Percentiles rank a stretch among this genome's conserved stretches.
These are phyloP conservation scores for Hordeum pubiflorum DNA, from an alignment of 202 grass and related monocot species.

Conservation along the genomic window DNA sequence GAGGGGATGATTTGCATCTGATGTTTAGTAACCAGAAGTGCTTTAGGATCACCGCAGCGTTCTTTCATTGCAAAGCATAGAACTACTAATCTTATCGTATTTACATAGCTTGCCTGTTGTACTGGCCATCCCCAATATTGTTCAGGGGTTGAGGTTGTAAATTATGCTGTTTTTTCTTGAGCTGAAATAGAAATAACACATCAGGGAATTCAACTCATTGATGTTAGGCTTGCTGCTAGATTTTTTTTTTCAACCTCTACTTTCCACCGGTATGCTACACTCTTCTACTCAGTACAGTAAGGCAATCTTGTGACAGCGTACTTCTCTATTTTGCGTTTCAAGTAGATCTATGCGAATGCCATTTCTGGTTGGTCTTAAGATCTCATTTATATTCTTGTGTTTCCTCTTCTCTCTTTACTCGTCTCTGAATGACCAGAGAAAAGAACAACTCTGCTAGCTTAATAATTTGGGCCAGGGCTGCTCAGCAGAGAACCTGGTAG, in stretches of 20 bases:
- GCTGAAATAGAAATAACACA: background rate
- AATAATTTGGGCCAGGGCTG: background rate
- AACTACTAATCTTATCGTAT: background rate
- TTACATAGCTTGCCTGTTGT: background rate
- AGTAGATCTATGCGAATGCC: background rate
- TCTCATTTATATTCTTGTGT: background rate
- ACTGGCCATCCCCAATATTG: background rate
- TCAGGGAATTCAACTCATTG: background rate
- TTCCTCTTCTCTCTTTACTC: background rate
- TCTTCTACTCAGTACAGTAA: background rate
- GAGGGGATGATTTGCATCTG: background rate
- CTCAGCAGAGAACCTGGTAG: background rate
- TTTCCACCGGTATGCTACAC: background rate
- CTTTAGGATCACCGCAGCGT: background rate
- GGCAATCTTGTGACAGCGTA: background rate
- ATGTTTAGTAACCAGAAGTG: background rate
- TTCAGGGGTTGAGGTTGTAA: background rate
- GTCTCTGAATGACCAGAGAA: background rate
- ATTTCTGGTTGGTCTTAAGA: background rate
- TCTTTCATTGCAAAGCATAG: background rate
- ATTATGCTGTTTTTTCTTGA: background rate
- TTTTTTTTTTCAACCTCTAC: background rate
- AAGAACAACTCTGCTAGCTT: constrained; percentile 14
- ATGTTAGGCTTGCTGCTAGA: background rate
- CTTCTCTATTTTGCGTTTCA: background rate